phyloP scores from a whole-genome alignment of 192 early-diverging fungal genomes.

The Geranomyces variabilis region DNA sequence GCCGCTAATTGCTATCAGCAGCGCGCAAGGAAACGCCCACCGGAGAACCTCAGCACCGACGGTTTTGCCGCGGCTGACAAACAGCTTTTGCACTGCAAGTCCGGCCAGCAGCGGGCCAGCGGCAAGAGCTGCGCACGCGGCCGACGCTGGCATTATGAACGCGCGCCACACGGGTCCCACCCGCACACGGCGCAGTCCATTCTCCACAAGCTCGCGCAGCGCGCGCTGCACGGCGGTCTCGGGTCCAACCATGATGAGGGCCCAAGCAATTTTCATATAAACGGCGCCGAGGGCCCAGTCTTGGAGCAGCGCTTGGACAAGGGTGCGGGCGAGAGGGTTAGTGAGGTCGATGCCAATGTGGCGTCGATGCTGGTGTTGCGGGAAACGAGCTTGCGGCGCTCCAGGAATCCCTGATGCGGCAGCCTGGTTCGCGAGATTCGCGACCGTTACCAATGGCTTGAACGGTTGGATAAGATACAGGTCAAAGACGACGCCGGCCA shows the following conservation, averaged over 20 bases:
- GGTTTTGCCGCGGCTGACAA: background rate
- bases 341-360: constrained; percentile 9
- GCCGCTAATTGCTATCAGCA: constrained; percentile 35
- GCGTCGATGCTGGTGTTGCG: background rate
- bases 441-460: constrained; percentile 21
- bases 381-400: constrained; percentile 39
- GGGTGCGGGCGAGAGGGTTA: constrained; percentile 4
- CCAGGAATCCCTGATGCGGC: background rate
- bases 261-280: constrained; percentile 65
- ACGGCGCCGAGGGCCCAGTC: constrained; percentile 75
- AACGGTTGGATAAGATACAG: constrained; percentile 73
- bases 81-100: background rate
- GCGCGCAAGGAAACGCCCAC: constrained; percentile 23
- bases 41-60: background rate
- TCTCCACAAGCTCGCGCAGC: constrained; percentile 3
- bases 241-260: constrained; percentile 32
- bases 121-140: constrained; percentile 5
- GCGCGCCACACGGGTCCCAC: constrained; percentile 21
- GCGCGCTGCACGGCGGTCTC: constrained; percentile 34
- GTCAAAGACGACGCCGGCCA: constrained; percentile 71
- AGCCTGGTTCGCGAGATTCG: too few species aligned
- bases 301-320: constrained; percentile 45
- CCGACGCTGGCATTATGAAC: constrained; percentile 22
- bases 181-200: constrained; percentile 31
- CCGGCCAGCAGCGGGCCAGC: background rate